Evolutionary conservation across 257 asterid genomes (phyloP), one percentile per base, ranked within the genome.

Genomic region (Henckelia pumila): DNA sequence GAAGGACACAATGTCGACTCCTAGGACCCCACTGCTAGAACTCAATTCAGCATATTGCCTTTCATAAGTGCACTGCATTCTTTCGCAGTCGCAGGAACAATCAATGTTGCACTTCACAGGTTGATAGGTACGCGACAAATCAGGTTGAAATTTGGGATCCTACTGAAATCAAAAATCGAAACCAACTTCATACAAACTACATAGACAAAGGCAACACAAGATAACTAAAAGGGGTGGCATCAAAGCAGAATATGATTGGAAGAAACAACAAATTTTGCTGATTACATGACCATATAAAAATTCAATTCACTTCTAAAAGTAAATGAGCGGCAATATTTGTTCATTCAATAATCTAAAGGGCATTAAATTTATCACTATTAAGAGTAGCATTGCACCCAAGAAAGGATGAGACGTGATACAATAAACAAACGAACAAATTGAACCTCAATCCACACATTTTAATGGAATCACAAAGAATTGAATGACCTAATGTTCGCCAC

Each of bases 31-130:
- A 57, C 99, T 91, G 79, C 99, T 94, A 71, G 99, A 88, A 82
- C 99, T 94, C 99, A 87, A 85, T 77, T 94, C 97, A 44, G 97
- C 99, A 77, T 94, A 94, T 77, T 87, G 96, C 76, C 96, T 89
- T 71, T 91, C 96, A 73, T 94, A 94, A 70, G 71, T 70, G 66
- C 99, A 94, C 60, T 80, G 84, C 67, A 85, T 88, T 61, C 88
- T 85, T 37, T 83, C 86, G 57, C 23, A 76, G 80, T 90, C 99
- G 52, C 99, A 94, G 59, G 79, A 59, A 77, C 99, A 94, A n/a
- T 85, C 96, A 70, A 83, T 71, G 68, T 88, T 88, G 84, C 99
- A 94, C 75, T 91, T 88, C 66, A 90, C 85, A 16, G 95, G 87
- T 67, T 85, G 70, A 68, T 90, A 91, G 57, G 91, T 88, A 82